Evolutionary conservation across 2,329 filamentous ascomycete genomes (phyloP).

Genomic region (Mycosphaerella sp.): DNA sequence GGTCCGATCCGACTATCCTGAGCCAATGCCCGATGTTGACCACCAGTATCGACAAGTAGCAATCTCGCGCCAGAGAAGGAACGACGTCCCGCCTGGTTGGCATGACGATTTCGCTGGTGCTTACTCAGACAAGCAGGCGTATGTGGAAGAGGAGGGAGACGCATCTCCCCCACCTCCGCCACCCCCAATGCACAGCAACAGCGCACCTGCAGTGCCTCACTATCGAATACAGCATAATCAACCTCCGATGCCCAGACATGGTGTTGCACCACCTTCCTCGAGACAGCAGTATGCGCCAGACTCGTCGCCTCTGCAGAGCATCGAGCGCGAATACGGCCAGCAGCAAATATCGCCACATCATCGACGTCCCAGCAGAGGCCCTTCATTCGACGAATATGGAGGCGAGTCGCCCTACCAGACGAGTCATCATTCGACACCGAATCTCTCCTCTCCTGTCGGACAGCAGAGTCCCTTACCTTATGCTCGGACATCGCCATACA

Average conservation of each 20-base stretch:
- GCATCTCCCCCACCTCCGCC: constrained; percentile 31
- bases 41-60: constrained; percentile 29
- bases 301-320: constrained; percentile 29
- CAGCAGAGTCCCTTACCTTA: constrained; percentile 26
- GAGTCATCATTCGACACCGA: constrained; percentile 29
- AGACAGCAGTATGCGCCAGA: constrained; percentile 27
- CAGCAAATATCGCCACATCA: constrained; percentile 24
- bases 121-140: constrained; percentile 19
- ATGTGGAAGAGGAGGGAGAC: constrained; percentile 23
- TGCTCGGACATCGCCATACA: constrained; percentile 20
- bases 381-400: constrained; percentile 30
- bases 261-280: constrained; percentile 21
- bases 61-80: constrained; percentile 21
- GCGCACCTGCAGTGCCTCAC: constrained; percentile 31
- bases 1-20: constrained; percentile 27
- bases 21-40: constrained; percentile 33
- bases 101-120: constrained; percentile 27
- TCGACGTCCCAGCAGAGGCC: constrained; percentile 22
- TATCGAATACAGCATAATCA: constrained; percentile 15
- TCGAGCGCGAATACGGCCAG: constrained; percentile 27
- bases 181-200: constrained; percentile 35
- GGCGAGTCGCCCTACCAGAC: constrained; percentile 25
- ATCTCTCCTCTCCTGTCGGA: constrained; percentile 15
- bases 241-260: constrained; percentile 21
- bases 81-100: constrained; percentile 28